A percentile compares a stretch with the other conserved stretches of the same genome.
These are phyloP conservation scores for Taiwanofungus camphoratus DNA, from an alignment of 1,284 basidiomycete genomes.

Conservation along the genomic window DNA sequence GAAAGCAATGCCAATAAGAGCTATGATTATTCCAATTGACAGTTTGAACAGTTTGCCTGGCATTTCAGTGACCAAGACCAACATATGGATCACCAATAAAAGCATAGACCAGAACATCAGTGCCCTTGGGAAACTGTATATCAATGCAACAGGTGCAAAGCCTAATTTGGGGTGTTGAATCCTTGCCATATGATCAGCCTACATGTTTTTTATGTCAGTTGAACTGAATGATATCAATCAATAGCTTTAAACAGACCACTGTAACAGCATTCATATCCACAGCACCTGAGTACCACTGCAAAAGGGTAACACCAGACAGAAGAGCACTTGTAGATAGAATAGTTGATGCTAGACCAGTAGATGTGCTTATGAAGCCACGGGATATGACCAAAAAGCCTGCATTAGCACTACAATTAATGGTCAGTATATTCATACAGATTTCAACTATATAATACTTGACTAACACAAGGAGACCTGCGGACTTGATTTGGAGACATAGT, in stretches of 20 bases:
- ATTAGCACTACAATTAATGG: constrained; percentile 5
- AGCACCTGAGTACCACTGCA: constrained; percentile 15
- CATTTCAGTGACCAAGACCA: constrained; percentile 13
- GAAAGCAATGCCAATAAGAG: no score
- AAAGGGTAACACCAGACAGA: constrained; percentile 8
- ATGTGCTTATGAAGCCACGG: constrained; percentile 1
- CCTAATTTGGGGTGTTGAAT: constrained; percentile 13
- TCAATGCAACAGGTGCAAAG: constrained; percentile 15
- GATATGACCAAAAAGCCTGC: constrained; percentile 3
- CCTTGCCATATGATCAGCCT: constrained; percentile 15
- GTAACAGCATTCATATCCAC: constrained; percentile 12
- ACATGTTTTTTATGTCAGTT: not conserved
- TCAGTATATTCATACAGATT: constrained; percentile 4
- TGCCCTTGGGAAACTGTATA: constrained; percentile 17
- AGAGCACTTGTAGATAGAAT: constrained; percentile 11
- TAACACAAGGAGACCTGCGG: constrained; percentile 10
- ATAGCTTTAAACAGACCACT: constrained; percentile 14
- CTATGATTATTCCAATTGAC: no score
- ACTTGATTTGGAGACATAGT: not conserved
- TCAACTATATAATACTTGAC: constrained; percentile 5
- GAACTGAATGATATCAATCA: not conserved
- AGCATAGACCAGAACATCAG: constrained; percentile 18
- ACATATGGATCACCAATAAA: constrained; percentile 14
- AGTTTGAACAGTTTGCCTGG: no score
- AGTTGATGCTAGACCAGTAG: constrained; percentile 9